Base-by-base conservation (phyloP, 345 rosid genomes). In the Salix dunnii region DNA sequence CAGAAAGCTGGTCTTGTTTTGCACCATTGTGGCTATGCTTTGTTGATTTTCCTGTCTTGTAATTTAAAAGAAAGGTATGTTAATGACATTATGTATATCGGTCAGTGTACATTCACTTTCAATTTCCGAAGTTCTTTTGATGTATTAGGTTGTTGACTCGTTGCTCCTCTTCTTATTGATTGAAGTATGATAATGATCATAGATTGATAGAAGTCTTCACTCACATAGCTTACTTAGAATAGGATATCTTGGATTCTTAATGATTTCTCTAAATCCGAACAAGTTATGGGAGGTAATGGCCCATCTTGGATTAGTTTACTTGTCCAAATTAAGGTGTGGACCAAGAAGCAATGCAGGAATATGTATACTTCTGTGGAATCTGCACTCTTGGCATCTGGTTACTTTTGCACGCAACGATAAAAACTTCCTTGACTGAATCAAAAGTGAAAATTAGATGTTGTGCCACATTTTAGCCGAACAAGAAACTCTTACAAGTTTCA, bases 51-150 rank as follows among this genome's bases (percentile, higher is more conserved):
- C 63, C 51, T 30, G 30, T 74, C 13, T 16, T 71, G 70, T 14
- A 48, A 61, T 67, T n/a, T 36, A 72, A 70, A 78, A 64, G 25
- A 30, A 64, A 18, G 74, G 55, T 17, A 64, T 8, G n/a, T n/a
- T 61, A 46, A 36, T 10, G 17, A 38, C 21, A 16, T 5, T 67
- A n/a, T 35, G 25, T 51, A 79, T 77, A 74, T 48, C 14, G 66
- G 31, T 72, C 76, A 58, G 21, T 81, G 79, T 71, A 70, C 77
- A 75, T 78, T 71, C 51, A 55, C 13, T 18, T 27, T 66, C 60
- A 49, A 43, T 71, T 36, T 66, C 66, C 17, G 18, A 49, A 28
- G 30, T 66, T 60, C 67, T 70, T 30, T 14, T 67, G 71, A 5
- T 46, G 28, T 61, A 76, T 51, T 30, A 49, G 27, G 48, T 43